phyloP scores from a whole-genome alignment of 768 basidiomycete genomes.

The Tricholoma hemisulphureum region DNA sequence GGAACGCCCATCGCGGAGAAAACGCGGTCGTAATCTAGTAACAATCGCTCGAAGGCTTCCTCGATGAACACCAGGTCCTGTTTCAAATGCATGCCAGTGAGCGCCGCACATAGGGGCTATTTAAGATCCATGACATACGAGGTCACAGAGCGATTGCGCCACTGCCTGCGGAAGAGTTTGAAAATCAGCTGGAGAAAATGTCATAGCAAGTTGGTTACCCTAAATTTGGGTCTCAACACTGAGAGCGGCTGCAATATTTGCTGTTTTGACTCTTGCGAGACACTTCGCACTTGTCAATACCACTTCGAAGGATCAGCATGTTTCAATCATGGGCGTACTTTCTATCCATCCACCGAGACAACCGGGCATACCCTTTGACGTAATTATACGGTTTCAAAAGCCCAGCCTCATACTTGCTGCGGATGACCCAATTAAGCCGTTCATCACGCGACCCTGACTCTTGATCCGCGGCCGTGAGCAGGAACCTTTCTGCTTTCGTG shows the following conservation, averaged over 20 bases:
- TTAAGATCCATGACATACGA: conserved; percentile 47
- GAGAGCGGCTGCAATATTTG: conserved; percentile 89
- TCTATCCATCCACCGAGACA: conserved; percentile 93
- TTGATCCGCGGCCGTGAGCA: conserved; percentile 93
- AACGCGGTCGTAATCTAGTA: conserved; percentile 93
- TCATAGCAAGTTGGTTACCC: conserved; percentile 39
- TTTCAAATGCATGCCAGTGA: conserved; percentile 1
- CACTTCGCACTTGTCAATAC: conserved; percentile 41
- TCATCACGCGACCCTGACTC: conserved; percentile 88
- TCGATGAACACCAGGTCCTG: conserved; percentile 96
- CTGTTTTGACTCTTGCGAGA: conserved; percentile 88
- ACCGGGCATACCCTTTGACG: conserved; percentile 88
- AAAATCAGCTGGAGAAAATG: not conserved
- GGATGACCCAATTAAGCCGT: conserved; percentile 85
- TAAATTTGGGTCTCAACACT: conserved; percentile 80
- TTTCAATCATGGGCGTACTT: conserved; percentile 51
- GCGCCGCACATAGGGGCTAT: too few relatives aligned
- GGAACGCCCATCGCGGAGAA: conserved; percentile 97
- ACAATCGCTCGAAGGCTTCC: conserved; percentile 92
- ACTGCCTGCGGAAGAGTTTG: conserved; percentile 50
- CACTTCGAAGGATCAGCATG: not conserved
- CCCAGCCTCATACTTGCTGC: conserved; percentile 96
- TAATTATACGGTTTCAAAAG: conserved; percentile 95
- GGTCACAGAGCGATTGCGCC: conserved; percentile 80
- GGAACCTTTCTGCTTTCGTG: conserved; percentile 82